phyloP scores from a whole-genome alignment of 768 basidiomycete genomes.

The Suillus ampliporus region DNA sequence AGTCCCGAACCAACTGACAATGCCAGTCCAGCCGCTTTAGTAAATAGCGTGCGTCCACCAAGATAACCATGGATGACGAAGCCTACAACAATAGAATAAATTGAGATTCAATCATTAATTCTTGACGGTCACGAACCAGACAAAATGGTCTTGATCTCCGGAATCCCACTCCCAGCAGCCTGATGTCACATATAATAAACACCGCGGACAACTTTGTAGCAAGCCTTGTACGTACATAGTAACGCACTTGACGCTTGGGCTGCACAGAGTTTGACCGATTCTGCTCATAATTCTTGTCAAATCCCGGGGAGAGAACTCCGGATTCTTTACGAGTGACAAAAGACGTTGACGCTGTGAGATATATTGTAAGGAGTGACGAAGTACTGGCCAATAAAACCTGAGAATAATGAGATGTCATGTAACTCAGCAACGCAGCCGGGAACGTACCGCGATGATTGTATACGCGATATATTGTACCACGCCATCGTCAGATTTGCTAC shows the following conservation, averaged over 20 bases:
- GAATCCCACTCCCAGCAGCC: conserved; percentile 96
- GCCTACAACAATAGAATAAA: conserved; percentile 48
- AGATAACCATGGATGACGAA: conserved; percentile 99
- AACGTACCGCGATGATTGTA: conserved; percentile 76
- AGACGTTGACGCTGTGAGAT: conserved; percentile 86
- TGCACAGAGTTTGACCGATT: conserved; percentile 25
- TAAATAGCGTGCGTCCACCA: conserved; percentile 86
- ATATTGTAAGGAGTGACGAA: conserved; percentile 83
- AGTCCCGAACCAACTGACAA: conserved; percentile 93
- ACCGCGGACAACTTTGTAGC: not conserved
- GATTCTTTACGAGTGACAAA: conserved; percentile 92
- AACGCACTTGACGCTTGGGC: conserved; percentile 71
- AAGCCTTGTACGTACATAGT: conserved; percentile 65
- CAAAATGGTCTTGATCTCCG: conserved; percentile 94
- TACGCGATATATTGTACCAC: conserved; percentile 72
- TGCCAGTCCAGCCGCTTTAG: conserved; percentile 88
- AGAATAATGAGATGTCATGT: not conserved
- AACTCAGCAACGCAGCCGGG: conserved; percentile 12
- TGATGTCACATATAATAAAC: conserved; percentile 35
- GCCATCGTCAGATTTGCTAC: conserved; percentile 38
- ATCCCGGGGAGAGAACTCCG: conserved; percentile 60
- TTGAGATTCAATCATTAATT: conserved; percentile 8
- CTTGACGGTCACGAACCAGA: conserved; percentile 55
- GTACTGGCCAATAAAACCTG: conserved; percentile 75
- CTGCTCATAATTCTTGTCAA: conserved; percentile 42